These are phyloP conservation scores for Lignosus rhinocerotis DNA, from an alignment of 1,284 basidiomycete species.

Conservation along the genomic window DNA sequence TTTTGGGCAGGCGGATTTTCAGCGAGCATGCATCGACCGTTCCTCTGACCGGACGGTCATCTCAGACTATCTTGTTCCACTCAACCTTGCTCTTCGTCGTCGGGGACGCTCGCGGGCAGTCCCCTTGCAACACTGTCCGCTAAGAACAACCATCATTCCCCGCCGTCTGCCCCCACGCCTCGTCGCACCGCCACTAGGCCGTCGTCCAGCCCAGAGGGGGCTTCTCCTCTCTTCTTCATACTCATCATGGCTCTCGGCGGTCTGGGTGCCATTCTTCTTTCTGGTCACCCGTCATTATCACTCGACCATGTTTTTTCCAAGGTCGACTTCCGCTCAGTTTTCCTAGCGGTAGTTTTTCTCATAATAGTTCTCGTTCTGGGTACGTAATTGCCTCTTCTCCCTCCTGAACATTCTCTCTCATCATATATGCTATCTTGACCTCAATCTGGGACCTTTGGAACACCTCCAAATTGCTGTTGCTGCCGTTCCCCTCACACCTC, in stretches of 20 bases:
- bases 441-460: not conserved
- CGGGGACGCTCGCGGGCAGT: conserved; percentile 39
- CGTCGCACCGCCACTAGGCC: conserved; percentile 40
- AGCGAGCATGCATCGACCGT: not conserved
- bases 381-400: conserved; percentile 38
- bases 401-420: conserved; percentile 1
- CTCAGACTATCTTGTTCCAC: conserved; percentile 19
- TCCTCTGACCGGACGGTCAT: conserved; percentile 12
- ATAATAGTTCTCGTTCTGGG: conserved; percentile 73
- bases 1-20: conserved; percentile 27
- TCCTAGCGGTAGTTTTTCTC: conserved; percentile 65
- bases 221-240: conserved; percentile 44
- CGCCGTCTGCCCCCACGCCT: conserved; percentile 34
- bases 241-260: conserved; percentile 67
- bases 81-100: conserved; percentile 6
- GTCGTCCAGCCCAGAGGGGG: conserved; percentile 29
- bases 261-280: conserved; percentile 58
- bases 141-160: conserved; percentile 23
- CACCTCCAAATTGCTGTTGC: conserved; percentile 15
- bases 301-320: conserved; percentile 49
- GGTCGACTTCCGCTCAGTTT: conserved; percentile 65
- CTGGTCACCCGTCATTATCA: conserved; percentile 50
- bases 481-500: conserved; percentile 10
- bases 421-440: not conserved
- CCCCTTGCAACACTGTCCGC: conserved; percentile 48